Evolutionary conservation across 2,329 filamentous ascomycete genomes (phyloP).

Genomic region (Plectosphaerella sp.): DNA sequence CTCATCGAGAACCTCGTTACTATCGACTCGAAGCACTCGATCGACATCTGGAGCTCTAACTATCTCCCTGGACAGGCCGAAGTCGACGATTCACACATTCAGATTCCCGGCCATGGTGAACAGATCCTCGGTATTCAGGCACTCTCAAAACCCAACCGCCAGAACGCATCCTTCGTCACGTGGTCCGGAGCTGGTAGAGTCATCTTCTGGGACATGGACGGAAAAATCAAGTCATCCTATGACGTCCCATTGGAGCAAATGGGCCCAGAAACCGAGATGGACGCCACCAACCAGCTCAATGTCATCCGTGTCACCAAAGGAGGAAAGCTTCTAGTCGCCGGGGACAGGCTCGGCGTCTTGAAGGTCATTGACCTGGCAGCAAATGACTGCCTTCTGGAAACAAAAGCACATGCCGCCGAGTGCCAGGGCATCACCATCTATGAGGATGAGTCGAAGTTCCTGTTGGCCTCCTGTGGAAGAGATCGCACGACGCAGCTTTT

Average conservation of each 20-base stretch:
- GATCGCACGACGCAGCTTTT: conserved; percentile 96
- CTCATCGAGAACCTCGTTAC: conserved; percentile 65
- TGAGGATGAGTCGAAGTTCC: conserved; percentile 53
- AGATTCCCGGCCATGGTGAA: conserved; percentile 59
- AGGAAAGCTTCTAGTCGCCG: conserved; percentile 68
- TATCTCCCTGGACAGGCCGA: conserved; percentile 35
- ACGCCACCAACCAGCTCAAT: conserved; percentile 53
- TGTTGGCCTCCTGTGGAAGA: conserved; percentile 79
- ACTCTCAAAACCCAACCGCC: conserved; percentile 54
- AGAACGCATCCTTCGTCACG: conserved; percentile 74
- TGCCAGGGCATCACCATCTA: conserved; percentile 77
- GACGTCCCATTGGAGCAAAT: conserved; percentile 65
- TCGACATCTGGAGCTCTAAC: conserved; percentile 59
- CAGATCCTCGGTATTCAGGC: conserved; percentile 69
- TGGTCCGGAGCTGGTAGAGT: conserved; percentile 82
- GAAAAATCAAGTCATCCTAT: conserved; percentile 60
- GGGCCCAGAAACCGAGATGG: conserved; percentile 43
- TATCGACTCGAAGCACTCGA: conserved; percentile 70
- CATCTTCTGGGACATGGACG: conserved; percentile 76
- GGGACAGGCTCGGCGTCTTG: conserved; percentile 82
- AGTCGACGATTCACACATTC: conserved; percentile 39
- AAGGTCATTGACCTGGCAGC: conserved; percentile 62
- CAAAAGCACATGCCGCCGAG: conserved; percentile 82
- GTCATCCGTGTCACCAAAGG: conserved; percentile 56
- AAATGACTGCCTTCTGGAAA: conserved; percentile 60